Percentiles rank a stretch among this genome's conserved stretches.
Evolutionary conservation across 805 yeast genomes (phyloP).

Genomic region (Pichia occidentalis): DNA sequence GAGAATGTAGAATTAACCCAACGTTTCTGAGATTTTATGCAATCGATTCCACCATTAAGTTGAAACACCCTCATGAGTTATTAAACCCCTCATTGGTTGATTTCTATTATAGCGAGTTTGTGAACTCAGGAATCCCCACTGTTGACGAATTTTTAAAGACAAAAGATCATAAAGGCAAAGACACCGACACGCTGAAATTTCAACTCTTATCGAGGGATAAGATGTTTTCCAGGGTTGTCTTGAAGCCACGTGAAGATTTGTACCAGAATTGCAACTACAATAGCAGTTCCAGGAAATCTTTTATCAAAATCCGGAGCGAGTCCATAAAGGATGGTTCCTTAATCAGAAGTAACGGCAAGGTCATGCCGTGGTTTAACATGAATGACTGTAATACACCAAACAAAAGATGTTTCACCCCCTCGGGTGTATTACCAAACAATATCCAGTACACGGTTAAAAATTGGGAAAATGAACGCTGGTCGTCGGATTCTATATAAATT

Average conservation of each 20-base stretch:
- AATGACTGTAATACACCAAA: constrained; percentile 16
- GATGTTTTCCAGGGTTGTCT: constrained; percentile 46
- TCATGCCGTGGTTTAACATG: constrained; percentile 26
- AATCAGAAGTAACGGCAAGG: constrained; percentile 23
- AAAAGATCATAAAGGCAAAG: not conserved
- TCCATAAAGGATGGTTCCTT: constrained; percentile 12
- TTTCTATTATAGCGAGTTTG: constrained; percentile 22
- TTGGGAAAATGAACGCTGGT: constrained; percentile 44
- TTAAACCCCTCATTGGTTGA: constrained; percentile 33
- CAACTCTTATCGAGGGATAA: constrained; percentile 41
- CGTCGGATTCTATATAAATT: constrained; percentile 1
- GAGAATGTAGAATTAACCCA: constrained; percentile 48
- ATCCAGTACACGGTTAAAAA: constrained; percentile 45
- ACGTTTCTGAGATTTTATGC: constrained; percentile 45
- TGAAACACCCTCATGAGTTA: constrained; percentile 22
- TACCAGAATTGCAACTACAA: not conserved
- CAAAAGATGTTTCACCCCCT: constrained; percentile 22
- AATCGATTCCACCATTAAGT: constrained; percentile 39
- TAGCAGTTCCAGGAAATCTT: constrained; percentile 9
- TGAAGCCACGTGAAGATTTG: constrained; percentile 44
- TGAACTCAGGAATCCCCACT: constrained; percentile 20
- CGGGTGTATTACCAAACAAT: constrained; percentile 22
- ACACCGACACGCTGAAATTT: constrained; percentile 24
- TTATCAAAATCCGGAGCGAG: constrained; percentile 8
- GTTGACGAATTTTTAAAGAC: constrained; percentile 25